Base-by-base conservation (phyloP, 2,329 filamentous ascomycete species). In the Colletotrichum higginsianum region DNA sequence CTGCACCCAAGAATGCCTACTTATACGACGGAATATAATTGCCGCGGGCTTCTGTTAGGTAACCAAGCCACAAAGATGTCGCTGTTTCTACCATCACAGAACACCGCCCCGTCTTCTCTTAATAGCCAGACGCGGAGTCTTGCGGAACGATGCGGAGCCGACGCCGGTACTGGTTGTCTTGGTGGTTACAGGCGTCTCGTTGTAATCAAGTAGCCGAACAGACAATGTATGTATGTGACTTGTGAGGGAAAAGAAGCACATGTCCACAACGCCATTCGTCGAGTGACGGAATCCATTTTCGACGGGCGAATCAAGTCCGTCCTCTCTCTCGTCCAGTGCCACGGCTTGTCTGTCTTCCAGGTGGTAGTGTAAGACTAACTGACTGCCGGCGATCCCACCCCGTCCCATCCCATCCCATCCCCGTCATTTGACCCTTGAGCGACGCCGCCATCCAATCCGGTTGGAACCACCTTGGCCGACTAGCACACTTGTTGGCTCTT, bases 261-360 rank as follows among this genome's bases (percentile, higher is more conserved):
- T 26, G 26, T 50, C 13, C 3, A 26, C 30, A n/a, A 49, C 23
- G 62, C 30, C 21, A 30, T 23, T n/a, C 13, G 18, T 57, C 9
- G 23, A 35, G 21, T 46, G 40, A 42, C 58, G 66, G 49, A 63
- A 67, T 56, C 49, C 58, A 63, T 62, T 46, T 63, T 67, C 56
- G 49, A 26, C 62, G 16, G 21, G 47, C 66, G 50, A 67, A 63
- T 63, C 58, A 63, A 4, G 1, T 40, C 11, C 30, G 7, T 15
- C 18, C 18, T 13, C 35, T 23, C 35, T 30, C 30, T 35, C 30
- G 30, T 35, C 30, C 30, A 3, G 26, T 16, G 21, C 58, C 9
- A n/a, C 23, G 16, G 58, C 9, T 26, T 30, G 8, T 12, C 8
- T 9, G 23, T 4, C 55, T 18, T 53, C 38, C 23, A 15, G 15